Evolutionary conservation across 2,329 filamentous ascomycete species (phyloP), one percentile per base, ranked within the genome.

Genomic region (Cordyceps militaris): DNA sequence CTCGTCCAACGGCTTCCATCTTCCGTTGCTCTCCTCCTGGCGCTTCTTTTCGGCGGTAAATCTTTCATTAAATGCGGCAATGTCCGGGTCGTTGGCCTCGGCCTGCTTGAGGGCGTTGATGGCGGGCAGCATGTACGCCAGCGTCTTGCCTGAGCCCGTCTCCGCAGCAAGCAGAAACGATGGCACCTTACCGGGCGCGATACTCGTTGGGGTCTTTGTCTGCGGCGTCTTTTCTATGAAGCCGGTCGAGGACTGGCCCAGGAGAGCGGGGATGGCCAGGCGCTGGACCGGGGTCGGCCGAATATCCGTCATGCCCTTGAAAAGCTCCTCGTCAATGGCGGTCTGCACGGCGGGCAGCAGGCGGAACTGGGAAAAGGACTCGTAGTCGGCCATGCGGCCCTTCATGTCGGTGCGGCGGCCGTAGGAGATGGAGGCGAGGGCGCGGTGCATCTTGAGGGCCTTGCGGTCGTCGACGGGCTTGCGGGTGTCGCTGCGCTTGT

Each of bases 61-160:
- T 56, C 77, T 76, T 66, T 79, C 72, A 55, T 81, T 79, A 60
- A 85, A 84, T 2, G 81, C 77, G 57, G 83, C 79, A 16, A 84
- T 76, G 1, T 80, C 79, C 1, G 71, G 70, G 62, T 91, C 87
- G 13, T 75, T 70, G 0, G 78, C 76, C 67, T 93, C 89, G 6
- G 84, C 85, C 34, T 83, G 76, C 74, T 99, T 99, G 65, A 99
- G 73, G 9, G 89, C 88, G 72, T 99, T 85, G 54, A 99, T 78
- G 16, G 87, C 81, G 0, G 94, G 95, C 5, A 97, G 73, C 5
- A 97, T 76, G 68, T 99, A 99, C 9, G 94, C 91, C 61, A 99
- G 77, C 1, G 94, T 99, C 77, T 99, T 99, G 60, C 94, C 94
- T 0, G 94, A 97, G 13, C 94, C 94, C 0, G 94, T 99, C 76